Conservation (phyloP, 495 filamentous ascomycete genomes). For the Penicillium taxi region DNA sequence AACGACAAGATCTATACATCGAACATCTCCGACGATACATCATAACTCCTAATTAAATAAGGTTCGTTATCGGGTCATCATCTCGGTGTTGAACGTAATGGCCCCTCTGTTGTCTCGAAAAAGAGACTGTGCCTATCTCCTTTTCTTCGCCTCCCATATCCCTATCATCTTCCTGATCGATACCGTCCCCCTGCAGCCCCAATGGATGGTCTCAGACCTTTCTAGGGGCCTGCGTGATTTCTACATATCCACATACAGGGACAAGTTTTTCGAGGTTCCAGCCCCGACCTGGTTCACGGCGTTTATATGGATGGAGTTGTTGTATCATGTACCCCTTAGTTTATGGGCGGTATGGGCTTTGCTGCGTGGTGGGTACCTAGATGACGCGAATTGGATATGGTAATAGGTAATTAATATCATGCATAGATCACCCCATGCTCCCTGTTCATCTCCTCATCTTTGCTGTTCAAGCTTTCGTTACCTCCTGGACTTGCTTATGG, state of each 20-base stretch:
- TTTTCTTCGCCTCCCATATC: constrained; percentile 61
- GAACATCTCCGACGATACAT: no score
- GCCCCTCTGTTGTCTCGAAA: no score
- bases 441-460: constrained; percentile 64
- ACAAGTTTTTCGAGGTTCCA: constrained; percentile 61
- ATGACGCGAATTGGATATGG: not conserved
- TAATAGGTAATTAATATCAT: not conserved
- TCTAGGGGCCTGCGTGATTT: constrained; percentile 45
- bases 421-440: constrained; percentile 47
- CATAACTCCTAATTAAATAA: no score
- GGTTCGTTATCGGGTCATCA: no score
- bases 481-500: constrained; percentile 61
- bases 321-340: constrained; percentile 61
- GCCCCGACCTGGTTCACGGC: constrained; percentile 62
- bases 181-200: constrained; percentile 56
- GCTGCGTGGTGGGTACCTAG: constrained; percentile 30
- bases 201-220: constrained; percentile 42
- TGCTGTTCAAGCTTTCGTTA: constrained; percentile 60
- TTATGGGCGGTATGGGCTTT: constrained; percentile 54
- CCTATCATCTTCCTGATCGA: constrained; percentile 63
- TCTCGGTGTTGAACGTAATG: no score
- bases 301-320: constrained; percentile 60
- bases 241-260: constrained; percentile 63
- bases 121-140: constrained; percentile 54
- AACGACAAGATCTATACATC: no score